Percentiles rank a stretch among this genome's conserved stretches.
These are phyloP conservation scores for Penicillium occitanis DNA, from an alignment of 2,329 filamentous ascomycete genomes.

Conservation along the genomic window DNA sequence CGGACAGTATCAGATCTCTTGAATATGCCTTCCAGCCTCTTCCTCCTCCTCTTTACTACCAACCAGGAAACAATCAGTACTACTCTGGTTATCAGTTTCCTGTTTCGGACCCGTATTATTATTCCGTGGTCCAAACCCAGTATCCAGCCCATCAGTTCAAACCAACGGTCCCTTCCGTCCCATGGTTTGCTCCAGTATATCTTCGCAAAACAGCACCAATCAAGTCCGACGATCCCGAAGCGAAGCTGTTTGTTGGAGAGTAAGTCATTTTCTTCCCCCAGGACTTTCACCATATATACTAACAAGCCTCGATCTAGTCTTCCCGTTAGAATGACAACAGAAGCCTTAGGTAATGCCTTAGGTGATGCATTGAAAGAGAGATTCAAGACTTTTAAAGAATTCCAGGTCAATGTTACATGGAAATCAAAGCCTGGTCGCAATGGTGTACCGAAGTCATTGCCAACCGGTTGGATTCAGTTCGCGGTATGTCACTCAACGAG, in stretches of 20 bases:
- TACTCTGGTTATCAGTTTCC: neutral
- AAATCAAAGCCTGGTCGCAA: neutral
- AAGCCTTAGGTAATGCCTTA: neutral
- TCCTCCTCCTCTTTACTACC: neutral
- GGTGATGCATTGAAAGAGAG: neutral
- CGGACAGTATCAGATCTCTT: neutral
- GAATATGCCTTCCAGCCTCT: neutral
- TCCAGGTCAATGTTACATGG: conserved; percentile 7
- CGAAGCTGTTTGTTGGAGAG: conserved; percentile 19
- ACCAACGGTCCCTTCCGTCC: neutral
- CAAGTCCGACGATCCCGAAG: conserved; percentile 8
- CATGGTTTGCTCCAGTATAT: neutral
- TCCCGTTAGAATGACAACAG: conserved; percentile 1
- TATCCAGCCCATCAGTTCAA: neutral
- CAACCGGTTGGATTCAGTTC: conserved; percentile 16
- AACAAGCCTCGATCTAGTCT: conserved; percentile 1
- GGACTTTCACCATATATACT: neutral
- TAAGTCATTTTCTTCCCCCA: neutral
- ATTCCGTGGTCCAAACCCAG: neutral
- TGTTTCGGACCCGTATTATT: neutral
- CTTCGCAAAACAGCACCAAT: neutral
- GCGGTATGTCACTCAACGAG: neutral
- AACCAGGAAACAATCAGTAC: neutral
- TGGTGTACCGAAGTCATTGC: neutral
- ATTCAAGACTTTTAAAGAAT: neutral